Evolutionary conservation across 2,329 filamentous ascomycete genomes (phyloP), one percentile per base, ranked within the genome.

Genomic region (Ceratocystis cubensis): DNA sequence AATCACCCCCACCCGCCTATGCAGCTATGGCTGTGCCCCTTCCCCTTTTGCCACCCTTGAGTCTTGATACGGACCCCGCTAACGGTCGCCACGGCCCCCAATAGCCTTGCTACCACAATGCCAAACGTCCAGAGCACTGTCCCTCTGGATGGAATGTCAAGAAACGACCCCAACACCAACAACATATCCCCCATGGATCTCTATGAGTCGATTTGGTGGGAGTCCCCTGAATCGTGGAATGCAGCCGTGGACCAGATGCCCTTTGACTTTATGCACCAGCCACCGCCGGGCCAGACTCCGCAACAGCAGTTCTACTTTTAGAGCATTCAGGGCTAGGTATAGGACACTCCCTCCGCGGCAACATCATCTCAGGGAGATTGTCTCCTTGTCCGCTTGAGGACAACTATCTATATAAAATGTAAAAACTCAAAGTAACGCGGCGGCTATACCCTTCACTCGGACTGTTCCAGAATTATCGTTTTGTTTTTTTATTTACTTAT

Each of bases 201-300:
- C 0, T 87, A 86, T 72, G 84, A 87, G 71, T 85, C 83, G 3
- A 87, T 87, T 59, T 87, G 86, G 76, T 86, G 83, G 79, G 84
- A 84, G 77, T 82, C 81, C 1, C 82, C 82, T 3, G 81, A 84
- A 71, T 80, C 82, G 0, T 84, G 82, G 77, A 84, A 84, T 69
- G 77, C 78, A 5, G 80, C 78, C 57, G 73, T 82, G 66, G 83
- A 84, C 71, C 74, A 78, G 44, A 79, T 85, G 77, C 84, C 80
- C 71, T 84, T 84, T 73, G 82, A 84, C 71, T 85, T 85, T 69
- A 72, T 83, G 66, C 81, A 82, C 0, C 82, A 84, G 70, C 81
- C 82, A 7, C 81, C 82, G 4, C 82, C 82, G 0, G 82, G 82
- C 3, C 82, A 84, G 69, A 79, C 81, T 17, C 78, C 80, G 69